Evolutionary conservation across 2,329 filamentous ascomycete species (phyloP).

Genomic region (Nemania sp.): DNA sequence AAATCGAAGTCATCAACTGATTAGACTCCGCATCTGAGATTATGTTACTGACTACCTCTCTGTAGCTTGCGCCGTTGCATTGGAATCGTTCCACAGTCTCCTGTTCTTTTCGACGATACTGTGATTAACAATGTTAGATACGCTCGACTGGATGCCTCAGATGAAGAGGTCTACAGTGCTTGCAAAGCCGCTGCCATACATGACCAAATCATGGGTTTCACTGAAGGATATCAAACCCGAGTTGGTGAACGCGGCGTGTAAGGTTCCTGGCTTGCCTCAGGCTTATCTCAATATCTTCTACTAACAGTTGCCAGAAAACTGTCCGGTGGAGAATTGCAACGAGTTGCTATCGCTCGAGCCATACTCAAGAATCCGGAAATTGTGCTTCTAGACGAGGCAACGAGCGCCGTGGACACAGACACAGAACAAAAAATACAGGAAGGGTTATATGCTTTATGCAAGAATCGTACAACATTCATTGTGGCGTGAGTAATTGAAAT

Average conservation of each 20-base stretch:
- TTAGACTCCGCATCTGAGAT: neutral
- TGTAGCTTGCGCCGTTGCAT: constrained; percentile 47
- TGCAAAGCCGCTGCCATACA: constrained; percentile 60
- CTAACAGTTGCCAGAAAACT: constrained; percentile 53
- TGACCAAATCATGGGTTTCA: constrained; percentile 57
- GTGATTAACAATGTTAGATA: constrained; percentile 61
- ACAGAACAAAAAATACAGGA: constrained; percentile 70
- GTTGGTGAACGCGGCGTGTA: constrained; percentile 58
- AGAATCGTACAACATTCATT: constrained; percentile 68
- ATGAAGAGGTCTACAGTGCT: constrained; percentile 55
- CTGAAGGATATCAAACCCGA: constrained; percentile 57
- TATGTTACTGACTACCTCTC: constrained; percentile 10
- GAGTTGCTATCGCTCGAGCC: constrained; percentile 71
- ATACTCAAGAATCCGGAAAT: constrained; percentile 76
- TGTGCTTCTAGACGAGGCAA: constrained; percentile 78
- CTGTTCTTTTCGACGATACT: constrained; percentile 56
- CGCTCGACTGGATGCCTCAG: constrained; percentile 52
- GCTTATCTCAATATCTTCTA: neutral
- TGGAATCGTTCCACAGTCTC: constrained; percentile 52
- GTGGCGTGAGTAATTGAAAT: constrained; percentile 56
- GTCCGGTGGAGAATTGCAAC: constrained; percentile 69
- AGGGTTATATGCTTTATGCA: constrained; percentile 61
- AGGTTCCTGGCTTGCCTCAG: constrained; percentile 19
- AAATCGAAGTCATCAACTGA: neutral
- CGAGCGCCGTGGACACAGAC: constrained; percentile 74